phyloP scores from a whole-genome alignment of 371 early-diverging fungal genomes.

The Mortierella sp. region DNA sequence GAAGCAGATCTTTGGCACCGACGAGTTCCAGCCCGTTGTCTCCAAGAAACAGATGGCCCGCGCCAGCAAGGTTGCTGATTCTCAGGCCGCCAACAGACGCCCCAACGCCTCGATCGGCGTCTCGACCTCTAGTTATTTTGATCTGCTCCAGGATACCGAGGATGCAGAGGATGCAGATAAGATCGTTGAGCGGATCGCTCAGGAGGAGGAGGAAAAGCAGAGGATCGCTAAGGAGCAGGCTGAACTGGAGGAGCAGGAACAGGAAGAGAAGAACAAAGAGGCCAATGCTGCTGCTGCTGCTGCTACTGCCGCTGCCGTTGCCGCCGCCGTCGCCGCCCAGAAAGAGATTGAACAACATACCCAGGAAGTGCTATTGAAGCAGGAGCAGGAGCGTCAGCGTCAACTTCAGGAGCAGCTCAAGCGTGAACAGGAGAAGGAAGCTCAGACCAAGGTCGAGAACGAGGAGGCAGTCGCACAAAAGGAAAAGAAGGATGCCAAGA shows the following conservation, averaged over 20 bases:
- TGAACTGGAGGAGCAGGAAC: conserved; percentile 19
- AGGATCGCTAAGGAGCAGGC: conserved; percentile 28
- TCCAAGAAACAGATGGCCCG: conserved; percentile 57
- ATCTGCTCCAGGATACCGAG: conserved; percentile 54
- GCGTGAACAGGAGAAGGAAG: conserved; percentile 22
- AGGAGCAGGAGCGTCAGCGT: conserved; percentile 18
- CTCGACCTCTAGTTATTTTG: conserved; percentile 55
- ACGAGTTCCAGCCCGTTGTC: conserved; percentile 58
- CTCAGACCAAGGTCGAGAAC: conserved; percentile 10
- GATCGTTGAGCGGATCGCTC: conserved; percentile 38
- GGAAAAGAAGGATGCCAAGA: conserved; percentile 29
- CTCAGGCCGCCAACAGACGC: conserved; percentile 11
- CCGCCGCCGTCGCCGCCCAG: conserved; percentile 3
- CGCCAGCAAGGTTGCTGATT: conserved; percentile 25
- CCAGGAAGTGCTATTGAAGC: conserved; percentile 27
- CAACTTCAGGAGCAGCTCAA: conserved; percentile 15
- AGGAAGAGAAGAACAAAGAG: conserved; percentile 2
- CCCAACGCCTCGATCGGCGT: conserved; percentile 47
- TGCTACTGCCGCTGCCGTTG: background rate
- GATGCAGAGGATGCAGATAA: conserved; percentile 41
- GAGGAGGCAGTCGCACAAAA: conserved; percentile 32
- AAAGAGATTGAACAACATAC: conserved; percentile 8
- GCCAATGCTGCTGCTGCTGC: background rate
- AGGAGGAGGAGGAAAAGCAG: conserved; percentile 36
- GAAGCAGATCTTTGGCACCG: conserved; percentile 58